Evolutionary conservation across 306 rosid species (phyloP).

Genomic region (Astragalus membranaceus): DNA sequence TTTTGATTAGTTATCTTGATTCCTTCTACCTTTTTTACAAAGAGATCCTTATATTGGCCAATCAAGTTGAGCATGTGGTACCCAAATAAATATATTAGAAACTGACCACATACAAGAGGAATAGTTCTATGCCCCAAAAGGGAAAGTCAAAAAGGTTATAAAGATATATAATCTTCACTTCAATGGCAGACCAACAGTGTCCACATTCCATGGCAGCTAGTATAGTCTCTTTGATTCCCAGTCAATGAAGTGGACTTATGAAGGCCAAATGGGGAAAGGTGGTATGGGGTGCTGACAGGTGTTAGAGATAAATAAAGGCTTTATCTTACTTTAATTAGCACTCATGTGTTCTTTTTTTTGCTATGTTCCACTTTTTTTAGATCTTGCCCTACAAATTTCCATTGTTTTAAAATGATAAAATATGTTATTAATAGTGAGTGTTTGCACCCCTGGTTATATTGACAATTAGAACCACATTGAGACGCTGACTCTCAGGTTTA

Average conservation of each 20-base stretch:
- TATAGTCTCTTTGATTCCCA: slow-evolving; percentile 11
- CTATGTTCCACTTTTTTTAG: not conserved
- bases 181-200: slow-evolving; percentile 20
- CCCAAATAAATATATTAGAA: slow-evolving; percentile 5
- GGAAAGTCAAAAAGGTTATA: slow-evolving; percentile 28
- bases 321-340: slow-evolving; percentile 7
- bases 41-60: slow-evolving; percentile 25
- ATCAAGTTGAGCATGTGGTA: slow-evolving; percentile 26
- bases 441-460: too few relatives aligned
- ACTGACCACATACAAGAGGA: slow-evolving; percentile 24
- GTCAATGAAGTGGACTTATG: not conserved
- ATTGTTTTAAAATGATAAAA: too few relatives aligned
- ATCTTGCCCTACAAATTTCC: not conserved
- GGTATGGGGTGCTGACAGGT: slow-evolving; percentile 51
- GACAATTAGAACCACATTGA: too few relatives aligned
- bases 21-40: slow-evolving; percentile 9
- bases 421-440: too few relatives aligned
- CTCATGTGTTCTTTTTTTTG: not conserved
- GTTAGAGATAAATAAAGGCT: not conserved
- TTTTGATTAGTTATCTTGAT: not conserved
- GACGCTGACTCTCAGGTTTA: too few relatives aligned
- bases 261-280: slow-evolving; percentile 24
- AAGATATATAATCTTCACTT: not conserved
- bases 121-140: slow-evolving; percentile 26
- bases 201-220: slow-evolving; percentile 19